These are phyloP conservation scores for Torulaspora globosa DNA, from an alignment of 1,139 yeast genomes.

Conservation along the genomic window DNA sequence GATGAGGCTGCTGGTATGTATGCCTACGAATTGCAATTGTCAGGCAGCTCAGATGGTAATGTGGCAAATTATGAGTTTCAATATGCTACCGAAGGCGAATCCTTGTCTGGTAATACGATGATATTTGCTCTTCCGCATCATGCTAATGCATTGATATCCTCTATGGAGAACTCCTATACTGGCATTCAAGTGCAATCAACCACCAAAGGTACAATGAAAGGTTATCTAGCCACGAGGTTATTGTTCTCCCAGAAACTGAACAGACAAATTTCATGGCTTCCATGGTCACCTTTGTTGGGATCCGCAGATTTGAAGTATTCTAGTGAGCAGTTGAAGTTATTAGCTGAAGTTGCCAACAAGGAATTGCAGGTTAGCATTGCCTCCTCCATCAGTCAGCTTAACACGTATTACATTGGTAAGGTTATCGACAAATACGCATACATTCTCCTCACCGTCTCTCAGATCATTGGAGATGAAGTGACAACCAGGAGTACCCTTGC, in stretches of 20 bases:
- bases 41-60: constrained; percentile 38
- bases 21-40: constrained; percentile 41
- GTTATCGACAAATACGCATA: constrained; percentile 73
- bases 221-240: constrained; percentile 49
- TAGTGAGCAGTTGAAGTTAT: constrained; percentile 46
- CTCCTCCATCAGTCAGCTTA: constrained; percentile 45
- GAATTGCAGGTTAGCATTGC: constrained; percentile 59
- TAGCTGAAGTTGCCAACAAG: constrained; percentile 53
- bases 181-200: constrained; percentile 52
- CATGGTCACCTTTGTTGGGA: constrained; percentile 46
- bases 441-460: constrained; percentile 58
- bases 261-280: constrained; percentile 53
- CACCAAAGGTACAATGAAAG: constrained; percentile 66
- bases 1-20: constrained; percentile 65
- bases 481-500: constrained; percentile 48
- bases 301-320: constrained; percentile 44
- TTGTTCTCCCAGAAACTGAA: constrained; percentile 46
- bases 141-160: constrained; percentile 46
- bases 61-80: constrained; percentile 50
- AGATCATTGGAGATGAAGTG: constrained; percentile 52
- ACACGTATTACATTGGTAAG: constrained; percentile 67
- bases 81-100: constrained; percentile 52
- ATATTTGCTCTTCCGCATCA: constrained; percentile 75
- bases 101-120: constrained; percentile 50
- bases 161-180: constrained; percentile 42